Percentiles rank a stretch among this genome's conserved stretches.
These are phyloP conservation scores for Trametes elegans DNA, from an alignment of 768 basidiomycete genomes.

Conservation along the genomic window DNA sequence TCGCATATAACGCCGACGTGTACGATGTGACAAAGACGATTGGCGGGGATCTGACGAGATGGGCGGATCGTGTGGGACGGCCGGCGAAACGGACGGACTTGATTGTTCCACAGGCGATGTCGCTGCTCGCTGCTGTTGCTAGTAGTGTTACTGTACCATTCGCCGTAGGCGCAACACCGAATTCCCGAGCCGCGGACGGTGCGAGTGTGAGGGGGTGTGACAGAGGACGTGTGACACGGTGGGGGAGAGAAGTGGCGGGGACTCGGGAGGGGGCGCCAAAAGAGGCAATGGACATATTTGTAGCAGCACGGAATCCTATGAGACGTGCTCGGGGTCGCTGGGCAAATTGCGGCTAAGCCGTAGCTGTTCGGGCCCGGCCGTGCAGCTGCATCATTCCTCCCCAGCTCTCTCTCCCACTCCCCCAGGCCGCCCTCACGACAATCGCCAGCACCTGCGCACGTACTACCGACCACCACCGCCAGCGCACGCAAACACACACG, in stretches of 20 bases:
- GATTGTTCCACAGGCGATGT: not conserved
- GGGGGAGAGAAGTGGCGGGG: constrained; percentile 22
- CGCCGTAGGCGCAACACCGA: too few relatives aligned
- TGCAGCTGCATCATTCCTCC: constrained; percentile 20
- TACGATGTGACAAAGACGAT: constrained; percentile 17
- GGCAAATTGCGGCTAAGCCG: constrained; percentile 26
- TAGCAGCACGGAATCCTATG: constrained; percentile 26
- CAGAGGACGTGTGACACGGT: constrained; percentile 24
- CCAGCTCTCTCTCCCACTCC: constrained; percentile 12
- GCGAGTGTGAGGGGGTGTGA: constrained; percentile 13
- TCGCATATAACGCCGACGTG: constrained; percentile 14
- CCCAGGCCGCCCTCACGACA: constrained; percentile 3
- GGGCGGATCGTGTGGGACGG: constrained; percentile 5
- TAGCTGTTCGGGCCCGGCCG: constrained; percentile 23
- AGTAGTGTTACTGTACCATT: not conserved
- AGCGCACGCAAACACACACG: too few relatives aligned
- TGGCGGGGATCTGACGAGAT: constrained; percentile 4
- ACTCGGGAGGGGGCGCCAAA: constrained; percentile 22
- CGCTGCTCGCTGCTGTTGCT: not conserved
- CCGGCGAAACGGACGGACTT: not conserved
- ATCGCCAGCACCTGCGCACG: not conserved
- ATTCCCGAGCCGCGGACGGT: too few relatives aligned
- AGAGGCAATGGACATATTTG: constrained; percentile 28
- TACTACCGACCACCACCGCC: constrained; percentile 1
- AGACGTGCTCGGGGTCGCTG: constrained; percentile 26